Base-by-base conservation (phyloP, 176 grass and related monocot genomes). In the Triticum monococcum region DNA sequence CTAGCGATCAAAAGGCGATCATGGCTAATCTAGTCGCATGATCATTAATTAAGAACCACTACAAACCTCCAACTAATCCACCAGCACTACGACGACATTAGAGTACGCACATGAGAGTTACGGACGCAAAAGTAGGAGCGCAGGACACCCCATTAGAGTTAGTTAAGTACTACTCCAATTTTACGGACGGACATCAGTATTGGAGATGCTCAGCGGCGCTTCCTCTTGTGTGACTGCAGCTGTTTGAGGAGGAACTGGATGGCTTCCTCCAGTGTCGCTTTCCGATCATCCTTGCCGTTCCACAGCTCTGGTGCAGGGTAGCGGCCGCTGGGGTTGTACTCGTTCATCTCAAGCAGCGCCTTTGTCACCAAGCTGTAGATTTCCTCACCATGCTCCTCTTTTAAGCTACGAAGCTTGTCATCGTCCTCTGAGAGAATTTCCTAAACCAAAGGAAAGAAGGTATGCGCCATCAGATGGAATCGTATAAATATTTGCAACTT, bases 271-370 rank as follows among this genome's bases (percentile, higher is more conserved):
- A 71, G 30, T 1, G 80, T 82, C 2, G 46, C 80, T 36, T 70
- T 71, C 5, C 28, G 26, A 0, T 50, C 46, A 2, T 82, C 30
- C 65, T 82, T 82, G 1, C 8, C 25, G 46, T 71, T 82, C 65
- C 80, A 94, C 5, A 94, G 48, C 64, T 89, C 89, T 2, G 63
- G 48, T 24, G 84, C 69, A 1, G 56, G 8, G 41, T 75, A 86
- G 31, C 83, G 79, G 10, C 73, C 83, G 16, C 70, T 86, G 8
- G 89, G 86, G 43, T 87, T 94, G 63, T 91, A 89, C 76, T 94
- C 86, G 6, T 87, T 87, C 4, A 94, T 89, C 28, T 94, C 92
- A 20, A 78, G 12, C 41, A 94, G 23, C 3, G 75, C 86, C 24
- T 13, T 91, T 8, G 43, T 79, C 26, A 91, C 86, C 52, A 81